Evolutionary conservation across 2,329 filamentous ascomycete genomes (phyloP).

Genomic region (Trichoderma sp.): DNA sequence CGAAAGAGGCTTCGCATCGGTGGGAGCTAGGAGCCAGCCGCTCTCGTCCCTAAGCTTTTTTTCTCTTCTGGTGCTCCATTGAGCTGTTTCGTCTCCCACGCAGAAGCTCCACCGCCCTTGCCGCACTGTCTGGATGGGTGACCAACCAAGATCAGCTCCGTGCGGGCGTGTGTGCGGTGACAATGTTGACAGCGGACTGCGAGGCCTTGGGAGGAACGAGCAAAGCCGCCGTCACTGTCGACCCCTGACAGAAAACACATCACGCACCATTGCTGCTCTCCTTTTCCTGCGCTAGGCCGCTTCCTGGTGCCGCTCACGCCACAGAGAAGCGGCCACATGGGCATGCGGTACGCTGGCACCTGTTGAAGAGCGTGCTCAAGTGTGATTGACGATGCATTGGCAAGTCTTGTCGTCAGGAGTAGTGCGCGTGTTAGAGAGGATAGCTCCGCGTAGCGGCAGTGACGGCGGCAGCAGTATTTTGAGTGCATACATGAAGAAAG

Average conservation of each 20-base stretch:
- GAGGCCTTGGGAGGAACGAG: slow-evolving; percentile 4
- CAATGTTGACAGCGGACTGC: slow-evolving; percentile 18
- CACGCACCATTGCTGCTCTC: slow-evolving; percentile 10
- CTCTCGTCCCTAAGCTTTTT: slow-evolving; percentile 6
- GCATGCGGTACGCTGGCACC: slow-evolving; percentile 11
- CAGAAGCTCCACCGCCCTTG: slow-evolving; percentile 14
- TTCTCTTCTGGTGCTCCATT: slow-evolving; percentile 6
- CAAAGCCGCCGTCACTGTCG: slow-evolving; percentile 6
- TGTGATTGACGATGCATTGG: neutral
- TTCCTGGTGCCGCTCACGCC: slow-evolving; percentile 18
- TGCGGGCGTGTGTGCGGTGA: slow-evolving; percentile 25
- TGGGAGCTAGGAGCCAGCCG: slow-evolving; percentile 2
- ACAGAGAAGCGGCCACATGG: slow-evolving; percentile 19
- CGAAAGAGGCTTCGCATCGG: slow-evolving; percentile 23
- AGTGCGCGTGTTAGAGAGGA: neutral
- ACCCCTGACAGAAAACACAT: slow-evolving; percentile 24
- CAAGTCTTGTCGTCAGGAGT: neutral
- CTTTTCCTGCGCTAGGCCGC: slow-evolving; percentile 18
- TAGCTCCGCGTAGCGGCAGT: neutral
- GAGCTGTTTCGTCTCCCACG: neutral
- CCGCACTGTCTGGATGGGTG: slow-evolving; percentile 20
- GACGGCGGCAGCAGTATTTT: neutral
- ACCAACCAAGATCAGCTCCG: slow-evolving; percentile 23
- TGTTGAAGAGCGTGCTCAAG: slow-evolving; percentile 1
- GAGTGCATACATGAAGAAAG: neutral